Conservation (phyloP, 306 rosid genomes). For the Vigna angularis region DNA sequence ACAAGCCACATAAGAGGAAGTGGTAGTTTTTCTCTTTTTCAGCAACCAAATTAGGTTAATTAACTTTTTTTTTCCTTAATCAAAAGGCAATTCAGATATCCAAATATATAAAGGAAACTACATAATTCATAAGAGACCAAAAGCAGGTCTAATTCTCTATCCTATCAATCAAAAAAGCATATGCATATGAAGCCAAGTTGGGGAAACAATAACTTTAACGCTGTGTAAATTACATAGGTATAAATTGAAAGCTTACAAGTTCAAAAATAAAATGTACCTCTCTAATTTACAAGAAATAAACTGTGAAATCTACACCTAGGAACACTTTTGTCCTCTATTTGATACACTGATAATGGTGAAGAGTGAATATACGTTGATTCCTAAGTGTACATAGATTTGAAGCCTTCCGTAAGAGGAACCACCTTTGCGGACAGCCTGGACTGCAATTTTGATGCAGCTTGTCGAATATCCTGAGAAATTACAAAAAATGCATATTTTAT, state of each 20-base stretch:
- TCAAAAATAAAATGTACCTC: background rate
- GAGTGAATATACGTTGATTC: constrained; percentile 5
- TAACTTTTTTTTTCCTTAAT: background rate
- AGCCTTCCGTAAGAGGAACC: constrained; percentile 89
- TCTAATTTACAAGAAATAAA: constrained; percentile 45
- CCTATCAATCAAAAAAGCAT: background rate
- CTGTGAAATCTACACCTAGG: constrained; percentile 21
- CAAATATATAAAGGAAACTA: background rate
- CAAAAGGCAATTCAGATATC: background rate
- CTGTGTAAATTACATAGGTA: background rate
- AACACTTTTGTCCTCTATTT: constrained; percentile 21
- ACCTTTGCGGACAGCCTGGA: constrained; percentile 79
- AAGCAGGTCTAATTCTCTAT: background rate
- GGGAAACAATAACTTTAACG: background rate
- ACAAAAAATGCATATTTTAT: constrained; percentile 5
- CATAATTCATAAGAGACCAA: background rate
- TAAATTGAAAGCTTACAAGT: background rate
- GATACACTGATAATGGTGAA: background rate
- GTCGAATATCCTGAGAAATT: constrained; percentile 77
- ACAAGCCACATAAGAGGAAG: too few relatives aligned
- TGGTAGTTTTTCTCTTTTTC: background rate
- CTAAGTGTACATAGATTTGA: constrained; percentile 71
- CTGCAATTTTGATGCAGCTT: constrained; percentile 82
- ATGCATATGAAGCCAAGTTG: background rate
- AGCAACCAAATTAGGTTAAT: background rate